phyloP scores from a whole-genome alignment of 805 yeast species.

The Metschnikowia henanensis region DNA sequence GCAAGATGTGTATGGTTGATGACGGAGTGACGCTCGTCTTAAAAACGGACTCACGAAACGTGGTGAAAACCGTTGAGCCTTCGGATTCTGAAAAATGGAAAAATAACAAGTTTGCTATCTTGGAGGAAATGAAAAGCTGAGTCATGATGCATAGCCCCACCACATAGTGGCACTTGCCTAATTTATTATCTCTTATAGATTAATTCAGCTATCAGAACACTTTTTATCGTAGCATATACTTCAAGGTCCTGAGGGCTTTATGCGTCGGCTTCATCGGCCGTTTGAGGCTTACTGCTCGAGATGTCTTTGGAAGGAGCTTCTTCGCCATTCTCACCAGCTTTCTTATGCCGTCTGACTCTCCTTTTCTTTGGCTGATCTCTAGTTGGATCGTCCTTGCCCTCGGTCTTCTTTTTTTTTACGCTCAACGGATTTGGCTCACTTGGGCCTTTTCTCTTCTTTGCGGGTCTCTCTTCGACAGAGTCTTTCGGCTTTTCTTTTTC shows the following conservation, averaged over 20 bases:
- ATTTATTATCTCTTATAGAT: no score
- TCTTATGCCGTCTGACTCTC: conserved; percentile 18
- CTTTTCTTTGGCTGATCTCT: conserved; percentile 12
- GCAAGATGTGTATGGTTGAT: conserved; percentile 47
- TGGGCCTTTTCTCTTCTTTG: conserved; percentile 63
- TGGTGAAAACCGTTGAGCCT: conserved; percentile 7
- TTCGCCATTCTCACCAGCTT: conserved; percentile 5
- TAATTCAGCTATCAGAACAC: no score
- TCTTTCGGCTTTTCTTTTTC: conserved; percentile 24
- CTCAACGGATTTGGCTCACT: conserved; percentile 91
- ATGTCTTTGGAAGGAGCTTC: not conserved
- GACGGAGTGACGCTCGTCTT: conserved; percentile 19
- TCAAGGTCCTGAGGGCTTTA: no score
- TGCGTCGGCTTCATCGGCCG: not conserved
- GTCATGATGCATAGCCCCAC: no score
- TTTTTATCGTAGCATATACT: no score
- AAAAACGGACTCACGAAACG: conserved; percentile 16
- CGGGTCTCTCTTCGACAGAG: conserved; percentile 18
- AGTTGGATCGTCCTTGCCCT: conserved; percentile 30
- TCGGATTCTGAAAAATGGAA: conserved; percentile 2
- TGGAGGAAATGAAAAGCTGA: conserved; percentile 8
- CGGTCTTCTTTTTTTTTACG: conserved; percentile 69
- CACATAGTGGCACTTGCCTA: no score
- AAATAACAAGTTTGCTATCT: conserved; percentile 9
- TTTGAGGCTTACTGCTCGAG: not conserved